phyloP scores from a whole-genome alignment of 768 basidiomycete species.

The Candolleomyces efflorescens region DNA sequence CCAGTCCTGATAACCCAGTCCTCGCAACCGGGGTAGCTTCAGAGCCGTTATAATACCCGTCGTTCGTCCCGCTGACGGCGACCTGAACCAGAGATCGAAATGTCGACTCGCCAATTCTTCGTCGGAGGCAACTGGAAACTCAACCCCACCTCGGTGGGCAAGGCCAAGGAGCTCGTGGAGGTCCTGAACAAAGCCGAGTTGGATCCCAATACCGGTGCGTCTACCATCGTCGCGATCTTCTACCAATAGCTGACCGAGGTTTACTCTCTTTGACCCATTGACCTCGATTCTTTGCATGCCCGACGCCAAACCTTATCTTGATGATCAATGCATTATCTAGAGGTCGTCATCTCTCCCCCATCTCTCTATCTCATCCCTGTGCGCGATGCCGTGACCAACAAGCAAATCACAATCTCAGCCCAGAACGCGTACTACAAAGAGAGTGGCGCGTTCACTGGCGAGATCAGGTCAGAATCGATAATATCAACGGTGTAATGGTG shows the following conservation, averaged over 20 bases:
- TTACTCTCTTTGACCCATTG: too few species aligned
- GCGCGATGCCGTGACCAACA: slow-evolving; percentile 48
- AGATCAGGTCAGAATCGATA: slow-evolving; percentile 66
- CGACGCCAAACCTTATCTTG: too few species aligned
- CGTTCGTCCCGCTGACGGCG: neutral
- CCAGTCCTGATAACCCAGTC: neutral
- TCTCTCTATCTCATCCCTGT: slow-evolving; percentile 81
- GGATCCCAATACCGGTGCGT: slow-evolving; percentile 70
- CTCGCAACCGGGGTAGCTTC: neutral
- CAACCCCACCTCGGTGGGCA: slow-evolving; percentile 70
- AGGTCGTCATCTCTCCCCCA: slow-evolving; percentile 93
- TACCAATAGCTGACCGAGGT: too few species aligned
- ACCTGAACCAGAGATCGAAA: neutral
- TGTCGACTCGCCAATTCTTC: slow-evolving; percentile 76
- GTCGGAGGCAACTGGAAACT: slow-evolving; percentile 99
- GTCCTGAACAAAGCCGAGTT: slow-evolving; percentile 76
- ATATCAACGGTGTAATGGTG: too few species aligned
- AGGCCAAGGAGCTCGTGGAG: slow-evolving; percentile 62
- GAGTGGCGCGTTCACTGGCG: slow-evolving; percentile 93
- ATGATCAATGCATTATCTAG: slow-evolving; percentile 32
- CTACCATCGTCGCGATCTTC: neutral
- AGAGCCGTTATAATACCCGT: neutral
- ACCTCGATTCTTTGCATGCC: too few species aligned
- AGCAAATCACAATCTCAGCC: slow-evolving; percentile 76
- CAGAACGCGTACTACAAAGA: slow-evolving; percentile 88